A percentile compares a stretch with the other conserved stretches of the same genome.
These are phyloP conservation scores for Coemansia sp. DNA, from an alignment of 192 early-diverging fungal species.

Conservation along the genomic window DNA sequence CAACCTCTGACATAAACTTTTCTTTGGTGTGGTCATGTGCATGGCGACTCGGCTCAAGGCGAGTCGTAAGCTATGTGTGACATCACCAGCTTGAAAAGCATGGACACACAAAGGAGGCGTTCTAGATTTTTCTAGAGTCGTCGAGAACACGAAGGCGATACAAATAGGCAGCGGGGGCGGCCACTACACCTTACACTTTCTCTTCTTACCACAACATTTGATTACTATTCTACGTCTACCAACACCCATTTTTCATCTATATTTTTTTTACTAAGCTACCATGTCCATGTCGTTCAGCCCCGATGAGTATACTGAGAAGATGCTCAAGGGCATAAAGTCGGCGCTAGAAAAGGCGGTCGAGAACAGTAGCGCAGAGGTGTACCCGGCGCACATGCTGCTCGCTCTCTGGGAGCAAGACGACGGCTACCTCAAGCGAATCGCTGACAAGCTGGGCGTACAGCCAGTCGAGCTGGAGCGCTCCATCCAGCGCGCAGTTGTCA, in stretches of 20 bases:
- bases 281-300: conserved; percentile 56
- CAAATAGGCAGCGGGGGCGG: too few relatives aligned
- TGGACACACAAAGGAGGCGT: too few relatives aligned
- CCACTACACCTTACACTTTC: too few relatives aligned
- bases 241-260: background rate
- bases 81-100: background rate
- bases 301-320: conserved; percentile 87
- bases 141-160: too few relatives aligned
- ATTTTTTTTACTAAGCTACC: background rate
- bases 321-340: conserved; percentile 64
- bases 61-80: background rate
- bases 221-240: too few relatives aligned
- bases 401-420: conserved; percentile 84
- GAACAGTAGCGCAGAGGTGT: conserved; percentile 71
- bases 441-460: conserved; percentile 86
- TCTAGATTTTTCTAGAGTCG: too few relatives aligned
- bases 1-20: background rate
- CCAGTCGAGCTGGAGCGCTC: conserved; percentile 71
- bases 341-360: conserved; percentile 74
- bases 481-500: conserved; percentile 76
- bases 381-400: conserved; percentile 79
- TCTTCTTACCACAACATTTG: background rate
- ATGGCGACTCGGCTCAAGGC: background rate
- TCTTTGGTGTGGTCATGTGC: background rate
- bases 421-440: conserved; percentile 73